Evolutionary conservation across 2,329 filamentous ascomycete genomes (phyloP).

Genomic region (Trichoderma sp.): DNA sequence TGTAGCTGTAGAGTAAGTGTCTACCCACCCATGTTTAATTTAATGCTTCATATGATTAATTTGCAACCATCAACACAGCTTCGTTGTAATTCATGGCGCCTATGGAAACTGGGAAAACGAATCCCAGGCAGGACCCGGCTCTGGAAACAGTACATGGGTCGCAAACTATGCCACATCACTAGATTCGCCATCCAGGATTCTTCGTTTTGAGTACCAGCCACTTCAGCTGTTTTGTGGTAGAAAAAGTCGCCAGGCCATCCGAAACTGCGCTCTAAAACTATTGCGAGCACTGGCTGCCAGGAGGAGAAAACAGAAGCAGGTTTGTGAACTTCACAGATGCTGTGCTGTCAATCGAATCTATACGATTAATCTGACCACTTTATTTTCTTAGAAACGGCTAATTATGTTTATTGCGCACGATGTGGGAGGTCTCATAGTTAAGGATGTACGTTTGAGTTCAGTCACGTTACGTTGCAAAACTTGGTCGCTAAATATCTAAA

Average conservation of each 20-base stretch:
- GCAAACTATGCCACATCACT: background rate
- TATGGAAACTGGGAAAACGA: constrained; percentile 20
- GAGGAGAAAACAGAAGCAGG: constrained; percentile 6
- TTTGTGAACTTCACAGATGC: background rate
- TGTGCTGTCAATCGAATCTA: too few relatives aligned
- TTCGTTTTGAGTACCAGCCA: constrained; percentile 24
- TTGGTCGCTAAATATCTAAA: background rate
- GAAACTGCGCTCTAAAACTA: constrained; percentile 19
- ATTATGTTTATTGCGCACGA: constrained; percentile 27
- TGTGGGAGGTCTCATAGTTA: constrained; percentile 27
- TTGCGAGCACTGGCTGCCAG: constrained; percentile 14
- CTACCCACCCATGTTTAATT: background rate
- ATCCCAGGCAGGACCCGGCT: constrained; percentile 11
- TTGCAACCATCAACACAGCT: background rate
- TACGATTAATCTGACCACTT: background rate
- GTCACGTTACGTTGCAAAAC: too few relatives aligned
- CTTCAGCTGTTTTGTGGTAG: constrained; percentile 25
- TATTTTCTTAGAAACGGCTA: constrained; percentile 4
- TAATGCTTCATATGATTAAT: background rate
- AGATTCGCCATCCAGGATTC: background rate
- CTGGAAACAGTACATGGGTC: constrained; percentile 25
- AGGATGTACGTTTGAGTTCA: constrained; percentile 20
- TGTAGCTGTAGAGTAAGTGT: constrained; percentile 23
- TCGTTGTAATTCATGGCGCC: constrained; percentile 25
- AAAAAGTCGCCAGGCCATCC: constrained; percentile 25